Conservation (phyloP, 164 flowering plant genomes). For the Vitis vinifera region DNA sequence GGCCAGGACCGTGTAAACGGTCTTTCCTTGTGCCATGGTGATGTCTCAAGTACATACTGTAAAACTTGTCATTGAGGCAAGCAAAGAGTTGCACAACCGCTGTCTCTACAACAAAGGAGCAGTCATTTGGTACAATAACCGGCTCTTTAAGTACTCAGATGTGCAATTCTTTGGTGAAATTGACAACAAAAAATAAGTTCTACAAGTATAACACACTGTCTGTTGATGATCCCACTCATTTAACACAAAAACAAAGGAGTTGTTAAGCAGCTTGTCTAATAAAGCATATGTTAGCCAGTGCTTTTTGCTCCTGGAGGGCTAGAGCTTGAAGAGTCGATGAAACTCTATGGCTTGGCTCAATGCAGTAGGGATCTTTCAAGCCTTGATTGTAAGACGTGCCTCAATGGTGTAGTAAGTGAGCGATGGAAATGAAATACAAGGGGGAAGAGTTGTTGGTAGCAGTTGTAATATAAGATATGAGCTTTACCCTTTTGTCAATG, state of each 20-base stretch:
- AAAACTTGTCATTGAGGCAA: conserved; percentile 10
- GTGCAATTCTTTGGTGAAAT: conserved; percentile 20
- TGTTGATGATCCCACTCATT: conserved; percentile 14
- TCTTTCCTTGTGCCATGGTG: conserved; percentile 23
- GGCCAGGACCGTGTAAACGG: too few species aligned
- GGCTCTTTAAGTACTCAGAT: conserved; percentile 20
- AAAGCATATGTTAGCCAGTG: conserved; percentile 2
- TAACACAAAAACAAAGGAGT: conserved; percentile 12
- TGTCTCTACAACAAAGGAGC: conserved; percentile 23
- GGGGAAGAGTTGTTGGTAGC: conserved; percentile 21
- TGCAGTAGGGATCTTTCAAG: conserved; percentile 30
- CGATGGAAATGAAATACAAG: conserved; percentile 16
- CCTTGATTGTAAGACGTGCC: conserved; percentile 22
- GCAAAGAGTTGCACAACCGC: neutral
- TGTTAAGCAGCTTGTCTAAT: conserved; percentile 9
- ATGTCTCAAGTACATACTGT: conserved; percentile 15
- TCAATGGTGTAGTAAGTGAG: conserved; percentile 17
- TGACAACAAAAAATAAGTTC: conserved; percentile 14
- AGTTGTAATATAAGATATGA: neutral
- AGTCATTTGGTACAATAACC: conserved; percentile 29
- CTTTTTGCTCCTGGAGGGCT: conserved; percentile 21
- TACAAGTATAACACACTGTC: conserved; percentile 7
- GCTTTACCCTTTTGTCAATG: too few species aligned
- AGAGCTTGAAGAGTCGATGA: conserved; percentile 1
- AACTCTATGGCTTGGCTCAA: conserved; percentile 27